Base-by-base conservation (phyloP, 2,329 filamentous ascomycete genomes). In the Helminthosporium solani region DNA sequence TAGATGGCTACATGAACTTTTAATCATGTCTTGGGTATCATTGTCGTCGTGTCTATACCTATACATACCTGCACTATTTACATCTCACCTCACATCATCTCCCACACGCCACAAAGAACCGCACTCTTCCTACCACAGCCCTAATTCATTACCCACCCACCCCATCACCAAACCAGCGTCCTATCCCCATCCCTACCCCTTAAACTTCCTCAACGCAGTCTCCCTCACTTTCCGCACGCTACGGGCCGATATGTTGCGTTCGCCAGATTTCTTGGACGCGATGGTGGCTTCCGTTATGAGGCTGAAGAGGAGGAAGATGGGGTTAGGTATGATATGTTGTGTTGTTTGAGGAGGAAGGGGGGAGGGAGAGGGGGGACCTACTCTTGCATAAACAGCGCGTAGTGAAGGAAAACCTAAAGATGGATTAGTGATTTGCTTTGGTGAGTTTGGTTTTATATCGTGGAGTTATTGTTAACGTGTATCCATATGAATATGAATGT, bases 201-300 rank as follows among this genome's bases (percentile, higher is more conserved):
- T 71, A 28, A 60, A 68, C 56, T 63, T 66, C 57, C 66, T 63
- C 61, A 72, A 62, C 33, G 56, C 59, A 33, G 50, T 87, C 68
- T 86, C 82, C 2, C 88, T 87, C 37, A 88, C 88, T 66, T 87
- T 91, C 67, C 84, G 83, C 39, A 95, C 81, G 51, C 85, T 87
- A 61, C 84, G 83, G 2, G 86, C 84, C n/a, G 85, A 86, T 46
- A 95, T 77, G 3, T 81, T 81, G 57, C 83, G 82, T 64, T 94
- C 88, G 18, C 87, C 86, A 11, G 81, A 77, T 65, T 85, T 82
- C 62, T 88, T 90, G 40, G 87, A 83, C 60, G 85, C 81, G 51
- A 92, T 92, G 2, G 81, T 79, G 0, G 89, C 86, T 72, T 94
- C 89, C 56, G 87, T 89, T 68, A 95, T 80, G 42, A 95, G 75